Evolutionary conservation across 768 basidiomycete species (phyloP), one percentile per base, ranked within the genome.

Genomic region (Lanmaoa rubissima): DNA sequence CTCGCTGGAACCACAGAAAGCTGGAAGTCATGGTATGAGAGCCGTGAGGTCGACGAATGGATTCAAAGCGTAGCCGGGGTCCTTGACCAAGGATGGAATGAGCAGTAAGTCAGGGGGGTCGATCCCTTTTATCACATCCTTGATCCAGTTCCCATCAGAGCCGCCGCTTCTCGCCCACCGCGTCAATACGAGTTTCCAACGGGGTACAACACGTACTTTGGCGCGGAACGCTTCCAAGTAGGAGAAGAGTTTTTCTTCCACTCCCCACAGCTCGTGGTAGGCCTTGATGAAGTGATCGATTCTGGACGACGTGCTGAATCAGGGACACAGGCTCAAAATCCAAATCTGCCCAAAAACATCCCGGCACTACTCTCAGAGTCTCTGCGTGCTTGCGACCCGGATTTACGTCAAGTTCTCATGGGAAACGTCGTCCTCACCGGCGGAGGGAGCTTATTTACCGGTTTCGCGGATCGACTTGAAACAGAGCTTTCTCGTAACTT

Each of bases 351-450:
- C 2, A 88, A 89, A 72, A 85, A 82, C 31, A 77, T 98, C 43
- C 85, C 89, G 10, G 75, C 84, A 10, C 78, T 99, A 31, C 86
- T 98, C 44, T 82, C 79, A 50, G 85, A 88, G 56, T 83, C 92
- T 0, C 80, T 98, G 55, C 82, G 86, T 57, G 82, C 90, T 11
- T 93, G 91, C 73, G 97, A 99, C 64, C 86, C 90, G 0, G 97
- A 99, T 70, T 75, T 98, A 54, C 89, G 95, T 31, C 89, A 92
- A 57, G 87, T 90, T 19, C 84, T 99, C 28, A 82, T 96, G 68
- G 85, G 89, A 59, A 98, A 98, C 66, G 87, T 99, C 50, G 95
- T 99, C 47, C 83, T 98, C 45, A 91, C 93, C n/a, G 97, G 97
- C 9, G 96, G 95, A 11, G 91, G 94, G 38, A 92, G 89, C 55